Base-by-base conservation (phyloP, 2,329 filamentous ascomycete genomes). In the Ophiostoma himal-ulmi region DNA sequence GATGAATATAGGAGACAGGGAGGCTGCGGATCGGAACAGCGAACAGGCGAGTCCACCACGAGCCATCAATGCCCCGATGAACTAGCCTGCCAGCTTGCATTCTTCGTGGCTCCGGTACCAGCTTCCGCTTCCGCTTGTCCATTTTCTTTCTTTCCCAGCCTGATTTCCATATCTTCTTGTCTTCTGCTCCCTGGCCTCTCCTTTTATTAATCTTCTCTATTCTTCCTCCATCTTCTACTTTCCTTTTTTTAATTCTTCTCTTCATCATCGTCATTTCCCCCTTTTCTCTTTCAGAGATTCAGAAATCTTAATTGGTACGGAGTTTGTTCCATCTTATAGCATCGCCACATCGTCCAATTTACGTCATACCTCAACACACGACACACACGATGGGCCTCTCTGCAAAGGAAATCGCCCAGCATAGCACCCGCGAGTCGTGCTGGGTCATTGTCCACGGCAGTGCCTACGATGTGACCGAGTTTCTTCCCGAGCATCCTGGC, bases 401-500 rank as follows among this genome's bases (percentile, higher is more conserved):
- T 60, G 78, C 78, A 22, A 73, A 76, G 30, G 78, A 80, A 70
- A 76, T 81, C 30, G 75, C 77, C 65, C 76, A 76, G 72, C 80
- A 79, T 72, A 76, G 75, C 73, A 76, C 75, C 41, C 70, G 70
- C 17, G 74, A 77, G 34, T 80, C 78, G 7, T 81, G 80, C 72
- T 81, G 79, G 79, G 74, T 80, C 20, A 79, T 81, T 52, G 71
- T 75, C 71, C 69, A 76, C 71, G 76, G 73, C 72, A 70, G 64
- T 22, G 70, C 62, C 8, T 73, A 80, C 76, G 79, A 81, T 72
- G 77, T 81, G 57, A 80, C 79, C 11, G 74, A 75, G 37, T 81
- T 80, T 67, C 71, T 81, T 11, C 70, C 75, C 89, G 92, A 96
- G 79, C 93, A 97, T 77, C 94, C 94, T 34, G 94, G 94, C 72